Base-by-base conservation (phyloP, 768 basidiomycete genomes). In the Mycena polygramma region DNA sequence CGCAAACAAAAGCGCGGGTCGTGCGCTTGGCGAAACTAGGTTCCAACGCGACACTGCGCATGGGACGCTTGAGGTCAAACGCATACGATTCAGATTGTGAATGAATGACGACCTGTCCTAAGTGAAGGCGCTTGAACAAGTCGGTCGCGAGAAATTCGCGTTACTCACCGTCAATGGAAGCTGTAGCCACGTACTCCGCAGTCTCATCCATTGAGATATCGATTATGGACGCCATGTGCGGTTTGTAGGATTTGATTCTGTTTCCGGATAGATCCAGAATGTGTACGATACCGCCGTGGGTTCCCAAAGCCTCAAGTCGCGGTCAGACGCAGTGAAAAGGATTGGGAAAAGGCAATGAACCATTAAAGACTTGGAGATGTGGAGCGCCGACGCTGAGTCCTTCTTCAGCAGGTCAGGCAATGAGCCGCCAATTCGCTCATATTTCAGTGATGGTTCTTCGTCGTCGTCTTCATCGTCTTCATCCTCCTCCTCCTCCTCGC, bases 221-320 rank as follows among this genome's bases (percentile, higher is more conserved):
- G 66, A 90, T 88, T 64, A 99, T 85, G 14, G 94, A 94, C 0
- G 97, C 97, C 41, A 90, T 84, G 77, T 99, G 98, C 2, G 94
- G 94, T 76, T 95, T 92, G 80, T 91, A 98, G 1, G 94, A 94
- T 80, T 95, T 97, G 80, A 96, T 86, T 52, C 93, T 90, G 64
- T 90, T 88, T 6, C 97, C 97, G 35, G 88, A 81, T 48, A 94
- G 85, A 76, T 92, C 92, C 17, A 98, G 84, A 22, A 98, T 86
- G 77, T 98, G 94, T 4, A 98, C 90, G 71, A 96, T 91, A n/a
- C 97, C 97, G 58, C 88, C 89, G 79, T 98, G 97, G 2, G 97
- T 98, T 24, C 97, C 97, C 45, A 99, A 80, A 30, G 92, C 94
- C 96, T 99, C 58, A 65, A 41, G 37, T 46, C 52, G 24, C 49